A percentile compares a stretch with the other conserved stretches of the same genome.
These are phyloP conservation scores for Phytopythium montanum DNA, from an alignment of 352 stramenopile species.

Conservation along the genomic window DNA sequence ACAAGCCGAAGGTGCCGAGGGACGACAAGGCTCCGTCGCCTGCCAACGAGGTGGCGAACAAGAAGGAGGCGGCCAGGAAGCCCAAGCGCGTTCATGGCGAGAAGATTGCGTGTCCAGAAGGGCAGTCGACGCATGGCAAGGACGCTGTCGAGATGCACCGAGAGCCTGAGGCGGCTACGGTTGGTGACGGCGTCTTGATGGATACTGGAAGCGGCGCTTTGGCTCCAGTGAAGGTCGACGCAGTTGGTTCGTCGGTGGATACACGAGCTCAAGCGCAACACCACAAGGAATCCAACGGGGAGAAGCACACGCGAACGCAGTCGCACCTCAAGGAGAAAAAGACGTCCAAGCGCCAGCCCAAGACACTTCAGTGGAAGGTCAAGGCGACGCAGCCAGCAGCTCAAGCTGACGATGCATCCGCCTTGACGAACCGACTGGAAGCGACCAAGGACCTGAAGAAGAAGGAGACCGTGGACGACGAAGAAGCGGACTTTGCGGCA, in stretches of 20 bases:
- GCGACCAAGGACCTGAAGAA: too few relatives aligned
- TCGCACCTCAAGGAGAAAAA: not conserved
- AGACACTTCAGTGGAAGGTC: constrained; percentile 62
- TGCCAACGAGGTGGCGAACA: constrained; percentile 6
- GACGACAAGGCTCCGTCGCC: not conserved
- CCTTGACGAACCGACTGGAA: too few relatives aligned
- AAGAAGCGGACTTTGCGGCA: constrained; percentile 34
- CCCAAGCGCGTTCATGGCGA: not conserved
- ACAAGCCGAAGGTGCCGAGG: not conserved
- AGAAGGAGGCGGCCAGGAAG: constrained; percentile 3
- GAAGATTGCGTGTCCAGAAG: not conserved
- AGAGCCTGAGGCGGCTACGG: not conserved
- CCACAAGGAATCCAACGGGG: not conserved
- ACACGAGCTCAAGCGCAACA: not conserved
- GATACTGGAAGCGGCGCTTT: too few relatives aligned
- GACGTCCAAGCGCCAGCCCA: constrained; percentile 21
- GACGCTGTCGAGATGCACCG: not conserved
- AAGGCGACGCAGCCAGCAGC: constrained; percentile 22
- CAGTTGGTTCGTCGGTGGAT: not conserved
- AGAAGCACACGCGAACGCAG: constrained; percentile 2
- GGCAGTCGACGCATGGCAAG: constrained; percentile 1
- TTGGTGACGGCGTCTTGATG: too few relatives aligned
- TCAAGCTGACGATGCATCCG: too few relatives aligned
- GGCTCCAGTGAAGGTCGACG: not conserved
- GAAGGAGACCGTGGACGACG: constrained; percentile 22